Base-by-base conservation (phyloP, 176 grass and related monocot species). In the Phyllostachys edulis region DNA sequence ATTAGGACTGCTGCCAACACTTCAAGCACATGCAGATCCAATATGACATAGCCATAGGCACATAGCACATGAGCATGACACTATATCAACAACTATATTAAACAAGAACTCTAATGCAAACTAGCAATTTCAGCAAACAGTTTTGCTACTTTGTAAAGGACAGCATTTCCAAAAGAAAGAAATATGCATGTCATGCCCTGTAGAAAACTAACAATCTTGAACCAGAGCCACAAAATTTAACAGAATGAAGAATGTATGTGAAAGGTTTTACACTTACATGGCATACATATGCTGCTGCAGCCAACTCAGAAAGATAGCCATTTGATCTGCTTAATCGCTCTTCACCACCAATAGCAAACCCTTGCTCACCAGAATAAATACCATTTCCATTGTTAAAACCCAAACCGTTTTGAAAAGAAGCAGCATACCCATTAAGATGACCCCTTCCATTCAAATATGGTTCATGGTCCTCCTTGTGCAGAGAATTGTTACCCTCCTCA, bases 331-430 rank as follows among this genome's bases (percentile, higher is more conserved):
- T 92, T 69, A 91, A 86, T 61, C 47, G 52, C 69, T 94, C 94
- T 86, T 90, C 87, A 45, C 90, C 94, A 73, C 95, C 92, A 94
- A 91, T 94, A 66, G 90, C 88, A 89, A 94, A 97, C 44, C 92
- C 92, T 82, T 87, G 88, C 60, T 92, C 88, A 74, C 80, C 83
- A 83, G 80, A 94, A 82, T 85, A 91, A 70, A 92, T 71, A 70
- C 95, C 88, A 84, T 92, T 94, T 75, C 92, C 92, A 68, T 94
- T 97, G 65, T 92, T 88, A 86, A 97, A 97, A 18, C 92, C 92
- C 32, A 94, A 80, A 45, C 95, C 95, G 8, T 92, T 97, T 44
- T 84, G 80, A 65, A 97, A 97, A 39, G 80, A 77, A 74, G 80
- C 66, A 84, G 73, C 69, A 56, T 70, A 69, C 34, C 86, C 82